These are phyloP conservation scores for Eleusine coracana DNA, from an alignment of 176 grass and related monocot species.

Conservation along the genomic window DNA sequence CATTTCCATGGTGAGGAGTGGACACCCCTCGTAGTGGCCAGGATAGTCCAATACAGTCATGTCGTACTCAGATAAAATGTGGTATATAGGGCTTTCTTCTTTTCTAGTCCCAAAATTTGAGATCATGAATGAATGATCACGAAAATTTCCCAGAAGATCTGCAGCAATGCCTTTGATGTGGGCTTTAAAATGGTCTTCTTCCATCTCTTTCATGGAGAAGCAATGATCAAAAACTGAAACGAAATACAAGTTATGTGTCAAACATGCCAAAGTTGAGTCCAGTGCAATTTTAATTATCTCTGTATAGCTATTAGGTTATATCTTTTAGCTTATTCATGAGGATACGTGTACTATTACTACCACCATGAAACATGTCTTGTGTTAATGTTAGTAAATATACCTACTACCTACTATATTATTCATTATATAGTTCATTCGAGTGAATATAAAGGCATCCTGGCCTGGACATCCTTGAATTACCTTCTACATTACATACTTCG, in stretches of 20 bases:
- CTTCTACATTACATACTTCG: not conserved
- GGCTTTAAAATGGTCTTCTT: conserved; percentile 58
- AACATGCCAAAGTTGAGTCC: conserved; percentile 15
- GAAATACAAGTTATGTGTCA: conserved; percentile 25
- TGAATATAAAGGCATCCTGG: not conserved
- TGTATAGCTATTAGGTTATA: not conserved
- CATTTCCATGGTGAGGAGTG: conserved; percentile 85
- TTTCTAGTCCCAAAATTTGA: conserved; percentile 69
- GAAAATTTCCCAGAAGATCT: conserved; percentile 65
- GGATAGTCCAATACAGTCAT: conserved; percentile 87
- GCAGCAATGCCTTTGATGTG: conserved; percentile 59
- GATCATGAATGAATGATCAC: conserved; percentile 77
- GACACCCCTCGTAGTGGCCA: conserved; percentile 81
- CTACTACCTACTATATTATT: not conserved
- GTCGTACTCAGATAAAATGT: conserved; percentile 66
- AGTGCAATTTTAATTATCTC: conserved; percentile 1
- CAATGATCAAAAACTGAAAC: conserved; percentile 84
- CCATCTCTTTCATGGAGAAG: conserved; percentile 65
- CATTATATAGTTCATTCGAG: not conserved
- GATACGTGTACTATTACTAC: not conserved
- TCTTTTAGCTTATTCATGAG: not conserved
- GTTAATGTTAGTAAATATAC: not conserved
- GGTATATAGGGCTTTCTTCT: conserved; percentile 65
- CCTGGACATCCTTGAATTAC: not conserved
- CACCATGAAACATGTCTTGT: not conserved